A percentile compares a stretch with the other conserved stretches of the same genome.
These are phyloP conservation scores for Nymphaea colorata DNA, from an alignment of 164 flowering plant genomes.

Conservation along the genomic window DNA sequence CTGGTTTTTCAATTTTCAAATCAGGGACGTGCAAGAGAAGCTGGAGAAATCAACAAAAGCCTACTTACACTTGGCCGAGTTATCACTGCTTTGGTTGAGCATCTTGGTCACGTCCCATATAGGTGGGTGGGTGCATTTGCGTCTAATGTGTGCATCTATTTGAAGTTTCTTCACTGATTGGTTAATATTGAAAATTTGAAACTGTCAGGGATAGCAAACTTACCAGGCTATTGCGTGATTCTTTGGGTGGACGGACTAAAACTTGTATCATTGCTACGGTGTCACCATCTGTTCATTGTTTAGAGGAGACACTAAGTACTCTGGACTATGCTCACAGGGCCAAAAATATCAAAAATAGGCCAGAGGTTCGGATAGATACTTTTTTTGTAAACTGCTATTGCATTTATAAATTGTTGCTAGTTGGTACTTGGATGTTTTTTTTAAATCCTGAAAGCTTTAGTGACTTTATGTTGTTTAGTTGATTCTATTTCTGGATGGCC, in stretches of 20 bases:
- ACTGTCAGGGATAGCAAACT: constrained; percentile 85
- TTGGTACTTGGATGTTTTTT: no score
- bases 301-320: constrained; percentile 95
- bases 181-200: no score
- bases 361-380: constrained; percentile 48
- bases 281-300: constrained; percentile 91
- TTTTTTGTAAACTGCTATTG: no score
- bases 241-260: constrained; percentile 95
- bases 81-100: constrained; percentile 92
- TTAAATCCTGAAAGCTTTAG: no score
- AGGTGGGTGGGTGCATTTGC: constrained; percentile 29
- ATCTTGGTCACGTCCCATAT: constrained; percentile 91
- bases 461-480: no score
- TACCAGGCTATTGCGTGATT: constrained; percentile 87
- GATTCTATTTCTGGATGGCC: no score
- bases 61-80: constrained; percentile 90
- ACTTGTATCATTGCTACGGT: constrained; percentile 99
- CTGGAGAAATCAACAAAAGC: constrained; percentile 98
- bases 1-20: background rate
- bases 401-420: no score
- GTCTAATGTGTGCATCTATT: background rate
- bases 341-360: constrained; percentile 82
- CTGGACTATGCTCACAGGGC: constrained; percentile 98
- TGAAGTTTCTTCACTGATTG: background rate
- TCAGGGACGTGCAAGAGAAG: constrained; percentile 99